Evolutionary conservation across 306 rosid genomes (phyloP).

Genomic region (Dryas octopetala): DNA sequence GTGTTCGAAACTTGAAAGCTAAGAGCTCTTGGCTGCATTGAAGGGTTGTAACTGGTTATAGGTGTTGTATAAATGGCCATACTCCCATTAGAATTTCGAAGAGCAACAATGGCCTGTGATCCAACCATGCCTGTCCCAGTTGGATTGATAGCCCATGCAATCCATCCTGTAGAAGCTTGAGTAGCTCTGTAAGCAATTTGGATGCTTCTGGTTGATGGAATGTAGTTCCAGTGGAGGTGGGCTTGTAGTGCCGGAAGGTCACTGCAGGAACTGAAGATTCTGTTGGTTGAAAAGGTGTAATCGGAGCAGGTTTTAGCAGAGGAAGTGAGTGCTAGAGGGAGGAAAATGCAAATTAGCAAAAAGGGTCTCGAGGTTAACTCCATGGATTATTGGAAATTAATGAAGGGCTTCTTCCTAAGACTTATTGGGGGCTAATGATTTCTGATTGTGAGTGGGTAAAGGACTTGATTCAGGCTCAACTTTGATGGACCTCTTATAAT

Average conservation of each 20-base stretch:
- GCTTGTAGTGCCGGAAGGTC: constrained; percentile 24
- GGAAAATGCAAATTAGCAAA: constrained; percentile 2
- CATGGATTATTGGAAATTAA: neutral
- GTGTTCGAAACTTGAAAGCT: constrained; percentile 26
- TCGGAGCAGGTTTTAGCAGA: constrained; percentile 18
- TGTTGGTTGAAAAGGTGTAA: constrained; percentile 1
- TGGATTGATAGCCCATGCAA: constrained; percentile 28
- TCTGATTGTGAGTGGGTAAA: too few relatives aligned
- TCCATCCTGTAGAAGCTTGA: constrained; percentile 22
- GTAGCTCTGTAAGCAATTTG: constrained; percentile 15
- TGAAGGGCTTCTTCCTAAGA: too few relatives aligned
- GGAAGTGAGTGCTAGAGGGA: constrained; percentile 3
- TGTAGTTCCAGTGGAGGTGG: constrained; percentile 27
- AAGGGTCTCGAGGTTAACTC: neutral
- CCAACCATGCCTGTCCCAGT: neutral
- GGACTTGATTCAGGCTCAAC: too few relatives aligned
- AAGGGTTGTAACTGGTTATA: constrained; percentile 25
- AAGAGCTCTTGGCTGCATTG: constrained; percentile 25
- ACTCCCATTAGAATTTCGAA: constrained; percentile 12
- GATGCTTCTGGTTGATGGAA: constrained; percentile 27
- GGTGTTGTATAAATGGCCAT: constrained; percentile 21
- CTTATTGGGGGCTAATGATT: too few relatives aligned
- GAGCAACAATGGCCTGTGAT: constrained; percentile 2
- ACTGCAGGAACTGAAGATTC: constrained; percentile 20
- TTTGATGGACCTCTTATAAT: neutral